Base-by-base conservation (phyloP, 2,329 filamentous ascomycete species). In the Venturia pyrina region DNA sequence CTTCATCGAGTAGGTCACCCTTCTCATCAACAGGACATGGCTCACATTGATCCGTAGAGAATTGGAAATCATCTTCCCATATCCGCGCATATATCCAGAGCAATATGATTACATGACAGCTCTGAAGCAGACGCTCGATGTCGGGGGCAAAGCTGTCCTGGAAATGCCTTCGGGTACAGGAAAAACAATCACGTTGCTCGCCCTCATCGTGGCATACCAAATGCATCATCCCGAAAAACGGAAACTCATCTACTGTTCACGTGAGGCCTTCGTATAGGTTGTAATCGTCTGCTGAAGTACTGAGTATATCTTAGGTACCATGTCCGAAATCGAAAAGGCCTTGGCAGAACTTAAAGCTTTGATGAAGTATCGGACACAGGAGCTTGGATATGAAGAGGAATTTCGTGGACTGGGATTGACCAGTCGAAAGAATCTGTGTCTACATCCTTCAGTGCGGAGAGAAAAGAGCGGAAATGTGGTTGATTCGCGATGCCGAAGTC, bases 281-380 rank as follows among this genome's bases (percentile, higher is more conserved):
- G 56, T 5, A 60, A n/a, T 8, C 57, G n/a, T 66, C n/a, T 13
- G 28, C 8, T 19, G n/a, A 32, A 53, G 34, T 24, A 41, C 65
- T 63, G 48, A 62, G 44, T 6, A 32, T 41, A 56, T n/a, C n/a
- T 11, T 62, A 87, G 85, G 85, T 80, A 99, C 95, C 66, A 99
- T 99, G 93, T 99, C 95, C 46, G 95, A 99, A 79, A 99, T 99
- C 73, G 95, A 99, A 75, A 99, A 99, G 78, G 95, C 96, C 0
- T 78, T 99, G 64, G 90, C 91, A 11, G 95, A 99, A 77, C 76
- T 99, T 71, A 92, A 95, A 75, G 88, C 87, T 32, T 79, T 99
- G 64, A 99, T 99, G 93, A 96, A 96, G 74, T 98, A 96, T 73
- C 89, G 95, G 19, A 81, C 91, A 6, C 85, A 96, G 69, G 87